phyloP scores from a whole-genome alignment of 2,329 filamentous ascomycete genomes.

The Colletotrichum sp. region DNA sequence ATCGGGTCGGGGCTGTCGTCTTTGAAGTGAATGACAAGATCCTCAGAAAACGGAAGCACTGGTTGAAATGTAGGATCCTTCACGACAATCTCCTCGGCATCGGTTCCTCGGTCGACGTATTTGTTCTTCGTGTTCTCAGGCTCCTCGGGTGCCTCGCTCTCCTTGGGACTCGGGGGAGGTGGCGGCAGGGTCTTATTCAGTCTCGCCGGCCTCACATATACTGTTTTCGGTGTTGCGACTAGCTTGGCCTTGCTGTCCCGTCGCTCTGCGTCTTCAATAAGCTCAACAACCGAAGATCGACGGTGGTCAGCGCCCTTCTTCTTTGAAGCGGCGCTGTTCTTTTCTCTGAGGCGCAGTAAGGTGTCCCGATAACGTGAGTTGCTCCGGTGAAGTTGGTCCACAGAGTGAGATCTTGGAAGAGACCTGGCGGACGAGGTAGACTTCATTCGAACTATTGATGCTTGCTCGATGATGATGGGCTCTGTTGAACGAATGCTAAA shows the following conservation, averaged over 20 bases:
- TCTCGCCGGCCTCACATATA: slow-evolving; percentile 33
- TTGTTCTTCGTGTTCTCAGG: slow-evolving; percentile 27
- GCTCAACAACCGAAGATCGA: slow-evolving; percentile 31
- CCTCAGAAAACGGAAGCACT: slow-evolving; percentile 58
- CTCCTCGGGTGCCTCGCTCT: not conserved
- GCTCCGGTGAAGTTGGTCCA: slow-evolving; percentile 38
- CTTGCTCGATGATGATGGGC: slow-evolving; percentile 43
- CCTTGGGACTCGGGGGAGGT: slow-evolving; percentile 24
- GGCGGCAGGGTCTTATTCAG: slow-evolving; percentile 33
- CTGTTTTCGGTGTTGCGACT: slow-evolving; percentile 32
- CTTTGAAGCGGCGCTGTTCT: not conserved
- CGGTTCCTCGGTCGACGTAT: slow-evolving; percentile 16
- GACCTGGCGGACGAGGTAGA: slow-evolving; percentile 27
- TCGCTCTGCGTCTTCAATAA: slow-evolving; percentile 26
- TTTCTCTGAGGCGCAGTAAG: not conserved
- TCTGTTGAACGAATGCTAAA: slow-evolving; percentile 39
- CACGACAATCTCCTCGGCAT: slow-evolving; percentile 32
- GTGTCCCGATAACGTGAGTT: slow-evolving; percentile 36
- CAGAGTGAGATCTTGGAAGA: slow-evolving; percentile 38
- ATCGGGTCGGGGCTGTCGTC: slow-evolving; percentile 45
- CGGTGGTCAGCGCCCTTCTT: slow-evolving; percentile 18
- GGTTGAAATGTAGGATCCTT: slow-evolving; percentile 38
- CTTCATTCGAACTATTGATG: slow-evolving; percentile 42
- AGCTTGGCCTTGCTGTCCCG: slow-evolving; percentile 26
- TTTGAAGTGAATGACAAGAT: slow-evolving; percentile 61